Base-by-base conservation (phyloP, 1,284 basidiomycete genomes). In the Papiliotrema nemorosa region DNA sequence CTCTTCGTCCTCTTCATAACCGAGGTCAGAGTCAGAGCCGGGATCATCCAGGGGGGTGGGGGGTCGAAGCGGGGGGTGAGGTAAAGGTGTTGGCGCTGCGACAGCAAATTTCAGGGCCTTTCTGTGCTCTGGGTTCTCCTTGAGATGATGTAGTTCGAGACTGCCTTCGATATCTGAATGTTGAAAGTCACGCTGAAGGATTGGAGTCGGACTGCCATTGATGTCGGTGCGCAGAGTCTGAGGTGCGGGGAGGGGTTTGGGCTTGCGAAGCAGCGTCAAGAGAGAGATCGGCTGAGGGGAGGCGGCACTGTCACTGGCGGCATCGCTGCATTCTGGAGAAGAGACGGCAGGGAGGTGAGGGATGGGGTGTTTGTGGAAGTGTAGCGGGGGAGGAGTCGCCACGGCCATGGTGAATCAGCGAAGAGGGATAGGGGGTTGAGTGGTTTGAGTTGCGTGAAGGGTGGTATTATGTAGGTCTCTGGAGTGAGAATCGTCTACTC, bases 1-100 rank as follows among this genome's bases (percentile, higher is more conserved):
- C 43, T 71, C 66, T 13, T 62, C 60, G 41, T 69, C 66, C 37
- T 69, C 66, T 38, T 63, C 58, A 44, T 69, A 69, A 21, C 66
- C 66, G 1, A 47, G 24, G 44, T 68, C 64, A 7, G 51, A 50
- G 14, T 54, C 52, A 13, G 50, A 51, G 12, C 50, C 44, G 38
- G 18, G 13, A 18, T 43, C 27, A 14, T 29, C 12, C 9, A n/a
- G 5, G 12, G 18, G 36, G 29, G 6, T 20, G 24, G 46, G 12
- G 3, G 43, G 9, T 9, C 47, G 31, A 6, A 34, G 29, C 26
- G 42, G 41, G 25, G 42, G 42, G 21, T 44, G 26, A 22, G 25
- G 42, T 14, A 14, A 7, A 31, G 29, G 29, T 7, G 29, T 31
- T 20, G 21, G 13, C 20, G 16, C 13, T 5, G 31, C 44, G 24